A percentile compares a stretch with the other conserved stretches of the same genome.
Conservation (phyloP, 352 stramenopile species). For the Albugo candida region DNA sequence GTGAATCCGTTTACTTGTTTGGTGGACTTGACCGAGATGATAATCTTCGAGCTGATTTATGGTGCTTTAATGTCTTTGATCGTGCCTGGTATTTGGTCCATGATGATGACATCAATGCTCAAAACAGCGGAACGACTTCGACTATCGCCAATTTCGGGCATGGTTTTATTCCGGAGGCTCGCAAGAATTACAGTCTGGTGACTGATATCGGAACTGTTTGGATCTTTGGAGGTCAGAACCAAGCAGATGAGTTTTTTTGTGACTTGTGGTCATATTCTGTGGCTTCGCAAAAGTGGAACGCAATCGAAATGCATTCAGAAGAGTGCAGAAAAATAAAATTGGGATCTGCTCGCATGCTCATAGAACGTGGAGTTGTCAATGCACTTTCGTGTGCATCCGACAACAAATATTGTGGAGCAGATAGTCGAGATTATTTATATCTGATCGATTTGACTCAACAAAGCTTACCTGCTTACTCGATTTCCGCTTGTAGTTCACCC, state of each 20-base stretch:
- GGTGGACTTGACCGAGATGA: slow-evolving; percentile 65
- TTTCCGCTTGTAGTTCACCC: slow-evolving; percentile 21
- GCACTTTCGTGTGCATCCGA: slow-evolving; percentile 21
- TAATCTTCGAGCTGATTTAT: slow-evolving; percentile 54
- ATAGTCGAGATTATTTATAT: slow-evolving; percentile 14
- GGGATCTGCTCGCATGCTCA: slow-evolving; percentile 21
- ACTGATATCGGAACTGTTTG: slow-evolving; percentile 67
- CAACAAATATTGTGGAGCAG: slow-evolving; percentile 7
- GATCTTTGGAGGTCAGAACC: slow-evolving; percentile 42
- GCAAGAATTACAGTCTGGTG: slow-evolving; percentile 45
- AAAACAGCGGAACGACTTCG: slow-evolving; percentile 6
- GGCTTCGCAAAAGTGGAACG: slow-evolving; percentile 38
- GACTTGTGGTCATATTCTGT: slow-evolving; percentile 71
- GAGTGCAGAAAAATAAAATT: slow-evolving; percentile 4
- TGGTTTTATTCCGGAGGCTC: slow-evolving; percentile 38
- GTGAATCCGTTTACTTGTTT: slow-evolving; percentile 71
- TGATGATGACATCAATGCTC: slow-evolving; percentile 44
- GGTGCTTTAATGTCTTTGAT: slow-evolving; percentile 78
- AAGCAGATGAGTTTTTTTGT: slow-evolving; percentile 21
- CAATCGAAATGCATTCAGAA: slow-evolving; percentile 27
- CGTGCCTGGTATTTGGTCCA: slow-evolving; percentile 70
- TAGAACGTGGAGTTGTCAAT: slow-evolving; percentile 22
- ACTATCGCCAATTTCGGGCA: slow-evolving; percentile 4
- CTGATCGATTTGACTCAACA: slow-evolving; percentile 8
- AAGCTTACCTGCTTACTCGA: slow-evolving; percentile 16